Base-by-base conservation (phyloP, 164 flowering plant genomes). In the Vitis riparia region DNA sequence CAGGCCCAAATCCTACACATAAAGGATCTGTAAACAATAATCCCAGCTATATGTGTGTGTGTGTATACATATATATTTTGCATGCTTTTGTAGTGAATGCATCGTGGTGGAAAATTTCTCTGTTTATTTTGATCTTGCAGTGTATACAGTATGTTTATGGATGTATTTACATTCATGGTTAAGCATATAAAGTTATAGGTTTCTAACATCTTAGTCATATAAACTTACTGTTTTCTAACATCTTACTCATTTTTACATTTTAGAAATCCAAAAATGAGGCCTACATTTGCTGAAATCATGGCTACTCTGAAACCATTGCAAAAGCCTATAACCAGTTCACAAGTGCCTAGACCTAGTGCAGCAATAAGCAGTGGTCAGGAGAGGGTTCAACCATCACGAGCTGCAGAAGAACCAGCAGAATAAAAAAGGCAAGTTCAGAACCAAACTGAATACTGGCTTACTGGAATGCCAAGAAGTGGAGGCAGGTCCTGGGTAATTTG, bases 261-360 rank as follows among this genome's bases (percentile, higher is more conserved):
- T 63, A 94, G 98, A 57, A 93, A 94, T 77, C 92, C 99, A 47
- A 90, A 78, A 79, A 69, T 85, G 79, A 83, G 99, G 64, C 99
- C 99, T 11, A 75, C 97, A 55, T 94, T 94, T 85, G 78, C 95
- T 15, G 97, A 91, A 74, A 94, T 94, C 68, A 88, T 94, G 94
- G 86, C 91, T 73, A 84, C 91, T 12, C 64, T 94, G 73, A 94
- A 85, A 80, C 98, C 95, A 51, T 78, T 92, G 55, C 97, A 92
- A 74, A 92, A 88, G 84, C 91, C 95, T 11, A 71, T 87, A 32
- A 79, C 84, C 23, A 79, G 76, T 65, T 55, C 88, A 10, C 90
- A 83, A 66, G 82, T 78, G 64, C 85, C 83, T 7, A 84, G 88
- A 80, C 84, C 85, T 23, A 72, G 70, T 70, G 55, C 68, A 30